These are phyloP conservation scores for Tolypocladium inflatum DNA, from an alignment of 2,329 filamentous ascomycete species.

Conservation along the genomic window DNA sequence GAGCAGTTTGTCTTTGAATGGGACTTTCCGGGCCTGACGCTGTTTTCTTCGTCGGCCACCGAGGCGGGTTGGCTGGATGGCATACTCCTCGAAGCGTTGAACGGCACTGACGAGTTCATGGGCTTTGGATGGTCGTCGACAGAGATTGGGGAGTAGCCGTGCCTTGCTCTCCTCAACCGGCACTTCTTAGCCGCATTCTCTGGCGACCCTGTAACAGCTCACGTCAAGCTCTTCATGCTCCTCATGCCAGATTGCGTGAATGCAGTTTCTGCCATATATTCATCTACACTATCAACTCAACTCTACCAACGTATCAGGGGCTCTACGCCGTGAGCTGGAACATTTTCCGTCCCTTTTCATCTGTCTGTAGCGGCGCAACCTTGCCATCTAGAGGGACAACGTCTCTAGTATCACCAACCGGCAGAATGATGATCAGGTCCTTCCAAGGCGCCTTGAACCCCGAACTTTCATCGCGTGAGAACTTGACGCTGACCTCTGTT, in stretches of 20 bases:
- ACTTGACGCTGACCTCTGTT: constrained; percentile 14
- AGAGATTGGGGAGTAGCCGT: not conserved
- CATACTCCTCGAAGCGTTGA: constrained; percentile 12
- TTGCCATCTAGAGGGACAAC: constrained; percentile 6
- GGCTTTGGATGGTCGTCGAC: constrained; percentile 6
- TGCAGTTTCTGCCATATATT: too few relatives aligned
- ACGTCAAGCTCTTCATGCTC: not conserved
- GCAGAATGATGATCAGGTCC: constrained; percentile 19
- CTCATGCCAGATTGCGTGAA: not conserved
- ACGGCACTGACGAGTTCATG: constrained; percentile 12
- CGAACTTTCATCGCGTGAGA: constrained; percentile 18
- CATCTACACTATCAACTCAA: not conserved
- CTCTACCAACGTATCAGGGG: not conserved
- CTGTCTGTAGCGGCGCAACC: not conserved
- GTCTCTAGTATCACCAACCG: constrained; percentile 17
- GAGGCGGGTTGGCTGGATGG: constrained; percentile 16
- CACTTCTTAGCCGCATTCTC: not conserved
- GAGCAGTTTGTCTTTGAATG: constrained; percentile 48
- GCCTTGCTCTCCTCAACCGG: not conserved
- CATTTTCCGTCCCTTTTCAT: not conserved
- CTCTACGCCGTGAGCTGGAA: not conserved
- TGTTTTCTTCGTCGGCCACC: constrained; percentile 21
- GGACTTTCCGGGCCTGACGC: constrained; percentile 44
- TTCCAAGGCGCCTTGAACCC: constrained; percentile 26
- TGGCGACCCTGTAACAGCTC: not conserved